Base-by-base conservation (phyloP, 1,284 basidiomycete genomes). In the Mycena sp. region DNA sequence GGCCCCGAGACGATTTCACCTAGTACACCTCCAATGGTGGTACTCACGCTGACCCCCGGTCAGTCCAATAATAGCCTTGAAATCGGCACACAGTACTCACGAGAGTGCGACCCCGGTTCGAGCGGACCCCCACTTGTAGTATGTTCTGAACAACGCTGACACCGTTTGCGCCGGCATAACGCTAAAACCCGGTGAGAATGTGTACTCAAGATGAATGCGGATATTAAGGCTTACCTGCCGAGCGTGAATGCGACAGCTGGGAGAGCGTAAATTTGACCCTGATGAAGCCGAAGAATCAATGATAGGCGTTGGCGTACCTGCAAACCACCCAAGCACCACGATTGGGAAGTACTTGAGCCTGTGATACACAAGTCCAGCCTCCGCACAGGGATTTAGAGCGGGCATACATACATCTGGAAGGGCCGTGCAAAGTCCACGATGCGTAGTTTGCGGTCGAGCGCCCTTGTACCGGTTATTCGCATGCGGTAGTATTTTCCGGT, bases 81-180 rank as follows among this genome's bases (percentile, higher is more conserved):
- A 30, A 30, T 30, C 30, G 4, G 30, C 30, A 30, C 30, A 30
- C 30, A 30, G 30, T 30, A 30, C 30, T 30, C 30, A 30, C 30
- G 30, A 30, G 30, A 75, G 70, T 0, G 74, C 72, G 30, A 75
- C 74, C 13, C 74, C 74, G 0, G 74, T 75, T 1, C 72, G 72
- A 2, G 74, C 74, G 11, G 74, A 75, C 8, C 63, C 61, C 74
- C 74, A 75, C 6, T 65, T 38, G 56, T 75, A 75, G 57, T 37
- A 75, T 0, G 60, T 72, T 18, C 69, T 44, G 61, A 75, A 75
- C n/a, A 75, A 38, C 4, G 72, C 74, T 3, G 74, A 75, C 6
- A 75, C 74, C 9, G 72, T 75, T 44, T 75, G 74, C 16, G 74
- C 74, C 20, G 74, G 74, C 74, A 75, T 73, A 6, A 75, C 74